Conservation (phyloP, 441 rosid genomes). For the Gossypium laxum region DNA sequence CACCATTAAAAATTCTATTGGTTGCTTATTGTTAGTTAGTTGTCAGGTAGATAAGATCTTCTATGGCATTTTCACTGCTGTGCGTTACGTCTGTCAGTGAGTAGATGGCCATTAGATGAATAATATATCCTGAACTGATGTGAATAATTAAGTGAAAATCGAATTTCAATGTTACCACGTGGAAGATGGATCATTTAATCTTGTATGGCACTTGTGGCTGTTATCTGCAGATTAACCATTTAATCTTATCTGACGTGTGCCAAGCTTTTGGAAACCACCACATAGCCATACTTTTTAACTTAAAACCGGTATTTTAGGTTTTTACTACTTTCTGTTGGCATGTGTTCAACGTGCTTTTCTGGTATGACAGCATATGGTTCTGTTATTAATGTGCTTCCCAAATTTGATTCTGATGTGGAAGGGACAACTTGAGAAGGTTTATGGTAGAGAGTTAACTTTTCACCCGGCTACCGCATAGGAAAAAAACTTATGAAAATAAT, state of each 20-base stretch:
- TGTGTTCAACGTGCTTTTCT: not conserved
- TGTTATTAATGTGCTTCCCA: not conserved
- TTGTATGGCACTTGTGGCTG: not conserved
- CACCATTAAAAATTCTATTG: not conserved
- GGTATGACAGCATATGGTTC: not conserved
- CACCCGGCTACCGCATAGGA: not conserved
- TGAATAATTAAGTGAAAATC: not conserved
- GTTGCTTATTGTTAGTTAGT: constrained; percentile 4
- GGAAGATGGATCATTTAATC: not conserved
- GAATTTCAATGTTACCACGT: not conserved
- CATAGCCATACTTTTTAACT: not conserved
- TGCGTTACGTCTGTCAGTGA: not conserved
- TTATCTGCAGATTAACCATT: not conserved
- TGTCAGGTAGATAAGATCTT: constrained; percentile 4
- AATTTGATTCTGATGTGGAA: not conserved
- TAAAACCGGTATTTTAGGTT: not conserved
- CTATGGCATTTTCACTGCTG: not conserved
- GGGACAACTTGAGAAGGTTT: not conserved
- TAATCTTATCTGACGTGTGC: not conserved
- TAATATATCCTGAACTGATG: not conserved
- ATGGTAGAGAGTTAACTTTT: not conserved
- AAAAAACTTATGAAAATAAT: not conserved
- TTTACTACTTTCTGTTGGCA: not conserved
- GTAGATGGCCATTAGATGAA: constrained; percentile 5
- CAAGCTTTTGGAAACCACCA: not conserved